Percentiles rank a stretch among this genome's conserved stretches.
Conservation (phyloP, 2,329 filamentous ascomycete species). For the Xylariomycetidae sp. region DNA sequence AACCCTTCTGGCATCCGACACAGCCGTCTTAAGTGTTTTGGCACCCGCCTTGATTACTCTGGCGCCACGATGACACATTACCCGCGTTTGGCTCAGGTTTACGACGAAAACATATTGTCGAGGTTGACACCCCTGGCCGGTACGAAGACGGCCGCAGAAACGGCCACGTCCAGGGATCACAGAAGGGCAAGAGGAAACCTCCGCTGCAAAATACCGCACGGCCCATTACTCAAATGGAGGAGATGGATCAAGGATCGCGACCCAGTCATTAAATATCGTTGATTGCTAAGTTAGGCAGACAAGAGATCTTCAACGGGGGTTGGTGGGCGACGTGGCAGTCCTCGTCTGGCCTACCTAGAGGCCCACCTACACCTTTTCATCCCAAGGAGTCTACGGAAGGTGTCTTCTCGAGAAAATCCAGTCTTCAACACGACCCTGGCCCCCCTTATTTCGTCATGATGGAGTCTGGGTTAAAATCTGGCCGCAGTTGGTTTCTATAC, state of each 20-base stretch:
- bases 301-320: slow-evolving; percentile 21
- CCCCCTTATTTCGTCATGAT: too few species aligned
- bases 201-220: too few species aligned
- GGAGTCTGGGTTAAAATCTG: too few species aligned
- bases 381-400: slow-evolving; percentile 16
- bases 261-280: too few species aligned
- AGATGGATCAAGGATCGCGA: too few species aligned
- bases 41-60: slow-evolving; percentile 9
- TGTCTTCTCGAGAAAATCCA: slow-evolving; percentile 9
- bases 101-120: slow-evolving; percentile 13
- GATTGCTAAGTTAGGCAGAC: slow-evolving; percentile 14
- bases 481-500: too few species aligned
- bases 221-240: too few species aligned
- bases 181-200: slow-evolving; percentile 17
- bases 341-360: slow-evolving; percentile 21
- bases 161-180: slow-evolving; percentile 18
- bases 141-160: slow-evolving; percentile 13
- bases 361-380: slow-evolving; percentile 26
- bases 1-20: slow-evolving; percentile 18
- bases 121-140: slow-evolving; percentile 11
- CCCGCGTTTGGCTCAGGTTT: slow-evolving; percentile 14
- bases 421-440: slow-evolving; percentile 9
- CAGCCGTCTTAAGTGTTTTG: slow-evolving; percentile 15
- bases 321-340: slow-evolving; percentile 27
- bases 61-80: slow-evolving; percentile 19